Conservation (phyloP, 129 eudicot genomes). For the Escallonia rubra region DNA sequence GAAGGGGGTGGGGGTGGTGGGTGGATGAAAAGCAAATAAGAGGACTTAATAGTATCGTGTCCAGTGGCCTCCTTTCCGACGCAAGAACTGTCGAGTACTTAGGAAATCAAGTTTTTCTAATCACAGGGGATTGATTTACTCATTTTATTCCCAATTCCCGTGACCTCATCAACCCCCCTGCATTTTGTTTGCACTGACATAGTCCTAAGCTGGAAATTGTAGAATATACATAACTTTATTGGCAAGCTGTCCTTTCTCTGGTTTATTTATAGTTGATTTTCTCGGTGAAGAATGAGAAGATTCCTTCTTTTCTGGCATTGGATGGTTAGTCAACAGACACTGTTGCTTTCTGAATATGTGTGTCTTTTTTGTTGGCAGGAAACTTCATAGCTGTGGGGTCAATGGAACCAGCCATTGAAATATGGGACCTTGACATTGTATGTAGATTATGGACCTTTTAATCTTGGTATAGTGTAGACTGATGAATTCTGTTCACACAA, state of each 20-base stretch:
- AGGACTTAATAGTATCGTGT: no score
- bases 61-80: no score
- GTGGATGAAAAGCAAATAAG: no score
- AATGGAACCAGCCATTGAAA: conserved; percentile 95
- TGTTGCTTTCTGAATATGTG: not conserved
- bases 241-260: not conserved
- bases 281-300: not conserved
- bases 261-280: not conserved
- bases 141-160: no score
- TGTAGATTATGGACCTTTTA: conserved; percentile 16
- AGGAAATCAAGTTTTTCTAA: no score
- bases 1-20: no score
- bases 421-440: conserved; percentile 95
- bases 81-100: no score
- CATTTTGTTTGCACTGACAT: no score
- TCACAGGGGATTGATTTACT: no score
- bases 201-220: no score
- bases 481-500: not conserved
- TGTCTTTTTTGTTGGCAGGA: conserved; percentile 35
- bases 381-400: conserved; percentile 90
- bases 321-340: not conserved
- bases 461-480: conserved; percentile 2
- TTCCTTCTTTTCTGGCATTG: not conserved
- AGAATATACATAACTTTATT: no score
- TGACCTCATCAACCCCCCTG: no score